Conservation (phyloP, 2,329 filamentous ascomycete genomes). For the Helminthosporium solani region DNA sequence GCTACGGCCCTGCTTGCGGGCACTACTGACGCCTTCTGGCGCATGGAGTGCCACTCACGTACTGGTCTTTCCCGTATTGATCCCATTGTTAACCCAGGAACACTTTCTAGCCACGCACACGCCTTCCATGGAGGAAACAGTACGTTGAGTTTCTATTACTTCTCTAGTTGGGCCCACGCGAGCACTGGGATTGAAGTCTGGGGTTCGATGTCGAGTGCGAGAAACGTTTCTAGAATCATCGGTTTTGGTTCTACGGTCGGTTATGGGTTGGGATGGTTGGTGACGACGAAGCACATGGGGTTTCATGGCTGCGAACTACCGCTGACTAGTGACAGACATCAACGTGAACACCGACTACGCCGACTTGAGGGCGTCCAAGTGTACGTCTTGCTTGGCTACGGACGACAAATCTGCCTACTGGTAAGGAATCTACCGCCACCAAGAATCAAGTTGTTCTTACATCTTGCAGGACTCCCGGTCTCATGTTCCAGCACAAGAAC, state of each 20-base stretch:
- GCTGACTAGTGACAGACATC: slow-evolving; percentile 51
- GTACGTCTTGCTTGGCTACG: slow-evolving; percentile 64
- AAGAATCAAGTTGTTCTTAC: neutral
- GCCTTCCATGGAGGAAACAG: slow-evolving; percentile 46
- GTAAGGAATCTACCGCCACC: slow-evolving; percentile 12
- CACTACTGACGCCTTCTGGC: slow-evolving; percentile 64
- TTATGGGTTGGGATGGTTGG: slow-evolving; percentile 5
- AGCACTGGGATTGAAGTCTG: slow-evolving; percentile 54
- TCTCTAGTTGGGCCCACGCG: slow-evolving; percentile 61
- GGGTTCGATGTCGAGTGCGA: slow-evolving; percentile 2
- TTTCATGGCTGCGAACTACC: slow-evolving; percentile 14
- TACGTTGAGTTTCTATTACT: slow-evolving; percentile 54
- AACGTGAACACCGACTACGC: slow-evolving; percentile 62
- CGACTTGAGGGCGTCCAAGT: slow-evolving; percentile 62
- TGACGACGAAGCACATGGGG: slow-evolving; percentile 17
- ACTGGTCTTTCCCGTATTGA: slow-evolving; percentile 60
- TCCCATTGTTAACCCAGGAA: slow-evolving; percentile 39
- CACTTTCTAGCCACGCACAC: slow-evolving; percentile 33
- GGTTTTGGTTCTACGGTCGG: slow-evolving; percentile 2
- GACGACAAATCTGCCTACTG: slow-evolving; percentile 47
- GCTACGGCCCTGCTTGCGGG: slow-evolving; percentile 37
- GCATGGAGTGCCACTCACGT: slow-evolving; percentile 66
- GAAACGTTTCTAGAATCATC: slow-evolving; percentile 5
- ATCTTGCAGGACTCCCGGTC: slow-evolving; percentile 55
- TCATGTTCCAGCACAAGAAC: slow-evolving; percentile 68